Base-by-base conservation (phyloP, 768 basidiomycete genomes). In the Pholiota microspora region DNA sequence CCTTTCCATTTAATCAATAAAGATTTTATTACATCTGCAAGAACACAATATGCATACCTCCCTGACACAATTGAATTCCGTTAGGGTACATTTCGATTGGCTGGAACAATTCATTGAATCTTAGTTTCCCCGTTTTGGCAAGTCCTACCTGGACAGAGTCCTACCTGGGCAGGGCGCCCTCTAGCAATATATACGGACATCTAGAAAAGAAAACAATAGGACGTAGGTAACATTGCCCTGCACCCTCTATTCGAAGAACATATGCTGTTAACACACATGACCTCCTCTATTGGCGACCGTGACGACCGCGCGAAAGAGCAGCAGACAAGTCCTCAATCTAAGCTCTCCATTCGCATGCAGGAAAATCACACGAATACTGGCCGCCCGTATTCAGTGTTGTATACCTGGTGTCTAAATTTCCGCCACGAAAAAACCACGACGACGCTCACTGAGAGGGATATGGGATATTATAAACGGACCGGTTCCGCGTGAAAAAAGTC, bases 261-360 rank as follows among this genome's bases (percentile, higher is more conserved):
- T 42, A 42, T 42, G 40, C 40, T 45, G 25, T 29, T 52, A 35
- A 31, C 29, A 60, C 59, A 62, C 59, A 60, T 60, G 57, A 62
- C 63, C 61, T 49, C 55, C 23, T 12, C 44, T 47, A 51, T 50
- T 45, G 45, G 57, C 59, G 54, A 62, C 62, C 64, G 62, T 62
- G 64, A 66, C 61, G 60, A 62, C 59, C 64, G 64, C 63, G 63
- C 49, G 63, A 64, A 64, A 52, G 31, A 36, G 1, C 45, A 31
- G 51, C 54, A 36, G 44, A 56, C 49, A 48, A 51, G 46, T 44
- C 56, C 54, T 54, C 58, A 51, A 58, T 45, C 50, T 44, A 49
- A 44, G 27, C 47, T 42, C 31, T 34, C 45, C 59, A 46, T 51
- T 49, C 35, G 23, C 44, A 15, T 16, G 34, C 32, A 42, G 27